A percentile compares a stretch with the other conserved stretches of the same genome.
Evolutionary conservation across 306 rosid genomes (phyloP).

Genomic region (Cucumis cinereus): DNA sequence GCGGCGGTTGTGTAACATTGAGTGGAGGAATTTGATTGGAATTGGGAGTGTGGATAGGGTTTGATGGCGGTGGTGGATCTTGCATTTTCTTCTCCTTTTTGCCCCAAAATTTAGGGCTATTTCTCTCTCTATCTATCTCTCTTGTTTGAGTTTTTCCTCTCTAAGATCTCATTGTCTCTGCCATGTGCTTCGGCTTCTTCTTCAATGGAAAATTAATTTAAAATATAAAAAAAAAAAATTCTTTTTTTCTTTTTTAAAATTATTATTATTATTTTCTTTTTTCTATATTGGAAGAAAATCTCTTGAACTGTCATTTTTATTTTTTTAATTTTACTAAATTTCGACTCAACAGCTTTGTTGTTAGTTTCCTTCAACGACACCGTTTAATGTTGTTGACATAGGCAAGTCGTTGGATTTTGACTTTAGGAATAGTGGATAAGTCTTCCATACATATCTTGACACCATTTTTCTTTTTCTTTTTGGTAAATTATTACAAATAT

Average conservation of each 20-base stretch:
- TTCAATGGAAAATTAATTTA: neutral
- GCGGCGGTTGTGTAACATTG: neutral
- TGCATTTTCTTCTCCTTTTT: slow-evolving; percentile 22
- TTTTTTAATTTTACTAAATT: neutral
- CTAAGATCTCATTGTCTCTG: neutral
- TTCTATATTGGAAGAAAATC: neutral
- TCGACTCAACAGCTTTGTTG: neutral
- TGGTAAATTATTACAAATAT: no score
- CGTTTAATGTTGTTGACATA: neutral
- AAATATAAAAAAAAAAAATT: no score
- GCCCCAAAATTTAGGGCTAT: neutral
- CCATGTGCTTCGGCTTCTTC: slow-evolving; percentile 9
- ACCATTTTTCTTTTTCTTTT: neutral
- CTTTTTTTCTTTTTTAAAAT: neutral
- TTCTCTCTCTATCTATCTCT: neutral
- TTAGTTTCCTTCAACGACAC: neutral
- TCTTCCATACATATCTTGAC: neutral
- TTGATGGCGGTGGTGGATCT: slow-evolving; percentile 41
- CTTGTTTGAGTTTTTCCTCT: neutral
- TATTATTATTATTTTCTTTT: no score
- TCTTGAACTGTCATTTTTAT: neutral
- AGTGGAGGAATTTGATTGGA: slow-evolving; percentile 9
- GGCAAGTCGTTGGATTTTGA: neutral
- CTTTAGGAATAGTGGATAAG: neutral
- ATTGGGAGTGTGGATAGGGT: slow-evolving; percentile 8